Conservation (phyloP, 1,284 basidiomycete species). For the Tylopilus orsonianus region DNA sequence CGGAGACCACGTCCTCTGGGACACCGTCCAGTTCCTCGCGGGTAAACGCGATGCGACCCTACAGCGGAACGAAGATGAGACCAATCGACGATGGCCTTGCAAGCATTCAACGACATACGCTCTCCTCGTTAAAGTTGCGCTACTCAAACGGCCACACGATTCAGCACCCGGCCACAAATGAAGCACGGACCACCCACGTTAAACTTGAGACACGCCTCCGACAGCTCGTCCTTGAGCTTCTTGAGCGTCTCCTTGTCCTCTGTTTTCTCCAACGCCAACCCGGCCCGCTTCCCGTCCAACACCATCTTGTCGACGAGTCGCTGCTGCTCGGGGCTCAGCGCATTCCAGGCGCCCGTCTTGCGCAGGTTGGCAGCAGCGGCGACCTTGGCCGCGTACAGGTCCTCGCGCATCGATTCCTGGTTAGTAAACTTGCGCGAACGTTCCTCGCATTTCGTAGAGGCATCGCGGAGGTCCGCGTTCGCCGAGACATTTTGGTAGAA, state of each 20-base stretch:
- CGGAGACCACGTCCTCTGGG: conserved; percentile 72
- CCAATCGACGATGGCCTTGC: background rate
- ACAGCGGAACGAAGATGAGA: background rate
- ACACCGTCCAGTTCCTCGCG: conserved; percentile 76
- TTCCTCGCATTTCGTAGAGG: conserved; percentile 71
- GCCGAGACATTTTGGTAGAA: conserved; percentile 83
- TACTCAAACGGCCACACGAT: conserved; percentile 27
- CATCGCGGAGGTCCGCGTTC: conserved; percentile 69
- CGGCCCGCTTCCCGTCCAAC: conserved; percentile 72
- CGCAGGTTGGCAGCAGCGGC: conserved; percentile 69
- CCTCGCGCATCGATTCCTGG: conserved; percentile 73
- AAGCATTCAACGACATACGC: conserved; percentile 42
- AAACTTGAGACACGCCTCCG: conserved; percentile 71
- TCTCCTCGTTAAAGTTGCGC: conserved; percentile 88
- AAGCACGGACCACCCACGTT: conserved; percentile 54
- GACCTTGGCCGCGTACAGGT: conserved; percentile 71
- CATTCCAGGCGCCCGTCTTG: conserved; percentile 52
- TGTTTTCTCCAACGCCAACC: conserved; percentile 67
- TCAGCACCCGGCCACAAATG: no score
- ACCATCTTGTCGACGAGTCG: conserved; percentile 77
- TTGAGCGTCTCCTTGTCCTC: conserved; percentile 55
- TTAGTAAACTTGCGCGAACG: conserved; percentile 65
- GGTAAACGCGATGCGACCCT: conserved; percentile 67
- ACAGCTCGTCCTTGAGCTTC: conserved; percentile 66
- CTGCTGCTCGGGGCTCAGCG: conserved; percentile 64